A percentile compares a stretch with the other conserved stretches of the same genome.
Evolutionary conservation across 768 basidiomycete species (phyloP).

Genomic region (Tubosaeta sp.): DNA sequence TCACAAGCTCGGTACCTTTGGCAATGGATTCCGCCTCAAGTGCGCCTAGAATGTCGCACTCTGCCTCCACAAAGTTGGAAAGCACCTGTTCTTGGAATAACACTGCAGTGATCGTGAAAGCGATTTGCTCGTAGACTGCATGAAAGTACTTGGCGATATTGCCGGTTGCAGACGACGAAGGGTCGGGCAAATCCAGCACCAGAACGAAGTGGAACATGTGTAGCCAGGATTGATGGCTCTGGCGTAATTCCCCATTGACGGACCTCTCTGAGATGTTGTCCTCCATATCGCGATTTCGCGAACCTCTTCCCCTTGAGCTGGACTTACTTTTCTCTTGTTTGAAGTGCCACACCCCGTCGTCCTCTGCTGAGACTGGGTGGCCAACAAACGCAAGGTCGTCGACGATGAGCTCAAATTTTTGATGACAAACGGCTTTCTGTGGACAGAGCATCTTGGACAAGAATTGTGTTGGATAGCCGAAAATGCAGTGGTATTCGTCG

Average conservation of each 20-base stretch:
- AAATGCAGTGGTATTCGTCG: constrained; percentile 61
- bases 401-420: constrained; percentile 88
- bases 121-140: constrained; percentile 83
- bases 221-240: constrained; percentile 46
- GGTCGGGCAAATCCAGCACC: constrained; percentile 86
- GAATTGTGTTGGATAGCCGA: constrained; percentile 79
- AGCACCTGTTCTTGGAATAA: constrained; percentile 88
- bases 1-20: constrained; percentile 52
- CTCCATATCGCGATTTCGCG: constrained; percentile 39
- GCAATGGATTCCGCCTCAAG: constrained; percentile 68
- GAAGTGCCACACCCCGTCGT: constrained; percentile 73
- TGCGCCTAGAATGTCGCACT: constrained; percentile 67
- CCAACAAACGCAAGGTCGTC: constrained; percentile 93
- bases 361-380: constrained; percentile 83
- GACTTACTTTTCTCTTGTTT: constrained; percentile 55
- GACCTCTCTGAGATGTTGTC: constrained; percentile 32
- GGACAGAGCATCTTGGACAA: constrained; percentile 82
- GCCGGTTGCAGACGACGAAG: constrained; percentile 76
- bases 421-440: constrained; percentile 76
- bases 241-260: constrained; percentile 34
- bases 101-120: constrained; percentile 87
- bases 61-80: constrained; percentile 78
- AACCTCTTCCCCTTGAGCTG: constrained; percentile 53
- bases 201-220: constrained; percentile 83
- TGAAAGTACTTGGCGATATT: constrained; percentile 80